Evolutionary conservation across 2,329 filamentous ascomycete species (phyloP).

Genomic region (Fusarium multiceps): DNA sequence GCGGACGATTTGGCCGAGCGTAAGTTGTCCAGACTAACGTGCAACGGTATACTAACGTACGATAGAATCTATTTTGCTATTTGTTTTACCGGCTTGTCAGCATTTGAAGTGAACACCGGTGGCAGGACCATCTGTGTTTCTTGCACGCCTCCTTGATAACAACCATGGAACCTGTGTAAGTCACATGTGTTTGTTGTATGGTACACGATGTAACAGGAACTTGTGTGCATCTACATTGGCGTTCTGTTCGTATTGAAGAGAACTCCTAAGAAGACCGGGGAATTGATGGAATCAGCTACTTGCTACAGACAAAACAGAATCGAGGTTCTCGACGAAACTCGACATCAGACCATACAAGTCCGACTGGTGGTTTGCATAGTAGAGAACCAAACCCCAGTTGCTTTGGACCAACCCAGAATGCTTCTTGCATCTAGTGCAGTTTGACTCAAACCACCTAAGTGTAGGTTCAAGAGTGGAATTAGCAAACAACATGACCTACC

Average conservation of each 20-base stretch:
- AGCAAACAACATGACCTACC: neutral
- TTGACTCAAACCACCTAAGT: neutral
- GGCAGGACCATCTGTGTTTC: neutral
- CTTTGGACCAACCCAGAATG: neutral
- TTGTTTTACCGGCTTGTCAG: neutral
- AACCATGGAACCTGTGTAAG: neutral
- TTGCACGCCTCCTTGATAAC: neutral
- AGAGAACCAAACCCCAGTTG: too few species aligned
- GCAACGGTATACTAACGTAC: neutral
- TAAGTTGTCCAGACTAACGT: neutral
- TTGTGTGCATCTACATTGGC: neutral
- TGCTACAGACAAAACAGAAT: neutral
- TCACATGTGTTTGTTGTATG: neutral
- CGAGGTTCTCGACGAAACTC: neutral
- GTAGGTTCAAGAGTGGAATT: neutral
- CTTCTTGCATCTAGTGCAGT: neutral
- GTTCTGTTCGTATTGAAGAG: neutral
- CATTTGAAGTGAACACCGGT: neutral
- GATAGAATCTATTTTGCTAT: neutral
- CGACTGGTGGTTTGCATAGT: too few species aligned
- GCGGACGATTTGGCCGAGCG: neutral
- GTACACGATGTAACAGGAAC: neutral
- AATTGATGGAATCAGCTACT: neutral
- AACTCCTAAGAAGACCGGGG: neutral
- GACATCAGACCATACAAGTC: too few species aligned